Evolutionary conservation across 2,329 filamentous ascomycete species (phyloP), one percentile per base, ranked within the genome.

Genomic region (Ophiostoma sp.): DNA sequence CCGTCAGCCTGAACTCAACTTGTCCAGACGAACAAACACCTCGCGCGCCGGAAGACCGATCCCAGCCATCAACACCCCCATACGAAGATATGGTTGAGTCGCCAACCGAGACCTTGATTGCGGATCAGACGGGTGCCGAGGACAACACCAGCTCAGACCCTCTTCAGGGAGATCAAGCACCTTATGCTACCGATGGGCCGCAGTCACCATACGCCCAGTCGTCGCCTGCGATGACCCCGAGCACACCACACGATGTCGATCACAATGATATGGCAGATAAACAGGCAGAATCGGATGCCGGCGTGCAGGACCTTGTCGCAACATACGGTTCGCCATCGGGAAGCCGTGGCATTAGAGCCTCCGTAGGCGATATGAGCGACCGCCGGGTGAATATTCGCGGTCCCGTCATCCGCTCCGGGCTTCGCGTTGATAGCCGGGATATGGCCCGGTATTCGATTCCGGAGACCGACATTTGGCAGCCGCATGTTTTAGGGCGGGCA

Each of bases 221-320:
- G 16, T 78, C 79, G n/a, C 76, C 77, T 5, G 81, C 80, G 64
- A 76, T 80, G 74, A 82, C 82, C 4, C 81, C 81, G 16, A 75
- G 75, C 8, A 77, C 80, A n/a, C 77, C 76, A 47, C 76, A 36
- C 60, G 65, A 68, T n/a, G 69, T 66, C 4, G 58, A 60, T 11
- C 70, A 73, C 16, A 71, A 73, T 2, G 75, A 76, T 16, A 11
- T 66, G 18, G 64, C 71, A 4, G 72, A 74, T 9, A 77, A 77
- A 68, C 73, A 72, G 60, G 58, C 73, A 3, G 75, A 75, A 4
- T 64, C 65, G 8, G 75, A 76, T 47, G 73, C 74, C 6, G 71
- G 73, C 0, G 71, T 72, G 71, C 42, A 47, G 6, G 64, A 58
- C 12, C 36, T 7, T 49, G 2, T 2, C 11, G 38, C 58, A 8